Evolutionary conservation across 2,329 filamentous ascomycete species (phyloP), one percentile per base, ranked within the genome.

Genomic region (Hymenoscyphus scutula): DNA sequence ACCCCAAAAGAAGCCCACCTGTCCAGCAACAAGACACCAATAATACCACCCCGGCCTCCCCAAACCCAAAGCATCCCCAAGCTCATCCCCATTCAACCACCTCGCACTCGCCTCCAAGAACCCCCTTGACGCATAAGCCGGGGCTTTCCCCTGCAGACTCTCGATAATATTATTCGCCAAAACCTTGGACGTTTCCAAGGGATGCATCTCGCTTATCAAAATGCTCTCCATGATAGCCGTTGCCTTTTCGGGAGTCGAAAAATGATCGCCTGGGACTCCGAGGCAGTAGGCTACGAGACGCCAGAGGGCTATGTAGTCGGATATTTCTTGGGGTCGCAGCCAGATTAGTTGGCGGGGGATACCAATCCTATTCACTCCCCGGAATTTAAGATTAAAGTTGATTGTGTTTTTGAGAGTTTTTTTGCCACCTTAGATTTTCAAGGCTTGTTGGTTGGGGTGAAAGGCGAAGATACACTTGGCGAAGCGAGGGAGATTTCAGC

Each of bases 121-220:
- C 55, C 85, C 83, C 5, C 82, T 80, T 1, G 85, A 87, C 0
- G 87, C 82, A 67, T 85, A 88, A 0, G 84, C 80, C 0, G 90
- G 90, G 0, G 89, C 84, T 48, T 85, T 83, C 57, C 82, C 79
- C 68, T 88, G 81, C n/a, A 93, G 79, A 2, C 84, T 83, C 3
- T 84, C 81, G 68, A 94, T 87, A 70, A 93, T 89, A 71, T 93
- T 94, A 74, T 89, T 89, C 2, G 89, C 89, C 29, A 94, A 79
- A 6, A 87, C 79, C 54, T 81, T 80, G 0, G 84, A 88, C 23
- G 82, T 89, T 0, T 80, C 76, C 0, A 84, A 87, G 0, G 90
- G 90, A 29, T 82, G 72, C 23, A 92, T 81, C 73, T 93, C 90
- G 30, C 86, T 81, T 30, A 84, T 76, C 19, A 91, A 74, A 1